Conservation (phyloP, 2,329 filamentous ascomycete species). For the Penicillium hesseltinei region DNA sequence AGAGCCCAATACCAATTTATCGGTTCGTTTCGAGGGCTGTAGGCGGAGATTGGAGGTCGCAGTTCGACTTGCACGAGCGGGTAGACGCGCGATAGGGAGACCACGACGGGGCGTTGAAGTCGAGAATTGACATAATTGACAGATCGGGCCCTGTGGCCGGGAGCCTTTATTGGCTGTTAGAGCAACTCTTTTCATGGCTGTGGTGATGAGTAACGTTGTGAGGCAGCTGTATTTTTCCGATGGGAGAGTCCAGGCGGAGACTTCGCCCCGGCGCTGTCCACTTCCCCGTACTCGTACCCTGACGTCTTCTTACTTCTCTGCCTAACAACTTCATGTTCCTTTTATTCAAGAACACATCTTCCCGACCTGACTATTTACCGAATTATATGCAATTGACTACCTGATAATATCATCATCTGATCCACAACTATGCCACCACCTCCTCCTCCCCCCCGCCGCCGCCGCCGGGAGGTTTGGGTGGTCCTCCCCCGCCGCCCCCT, state of each 20-base stretch:
- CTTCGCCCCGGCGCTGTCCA: constrained; percentile 25
- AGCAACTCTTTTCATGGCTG: constrained; percentile 38
- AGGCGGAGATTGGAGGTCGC: constrained; percentile 13
- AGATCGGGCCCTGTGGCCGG: constrained; percentile 30
- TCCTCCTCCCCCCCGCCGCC: constrained; percentile 66
- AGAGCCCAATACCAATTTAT: constrained; percentile 5
- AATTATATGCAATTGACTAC: constrained; percentile 5
- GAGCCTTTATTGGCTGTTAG: constrained; percentile 29
- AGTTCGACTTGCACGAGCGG: constrained; percentile 8
- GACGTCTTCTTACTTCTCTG: constrained; percentile 28
- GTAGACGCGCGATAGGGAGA: constrained; percentile 21
- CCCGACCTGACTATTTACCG: constrained; percentile 12
- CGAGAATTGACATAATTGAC: constrained; percentile 41
- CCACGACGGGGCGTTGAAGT: constrained; percentile 21
- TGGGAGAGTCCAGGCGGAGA: constrained; percentile 31
- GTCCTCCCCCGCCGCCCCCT: constrained; percentile 64
- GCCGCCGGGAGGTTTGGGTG: constrained; percentile 56
- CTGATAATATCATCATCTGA: constrained; percentile 7
- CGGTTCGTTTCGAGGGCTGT: constrained; percentile 18
- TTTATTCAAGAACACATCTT: constrained; percentile 15
- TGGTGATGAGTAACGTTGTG: constrained; percentile 6
- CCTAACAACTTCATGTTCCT: constrained; percentile 18
- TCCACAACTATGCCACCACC: constrained; percentile 46
- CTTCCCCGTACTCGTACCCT: constrained; percentile 22
- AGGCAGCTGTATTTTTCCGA: constrained; percentile 16